These are phyloP conservation scores for Fusarium piperis DNA, from an alignment of 2,329 filamentous ascomycete genomes.

Conservation along the genomic window DNA sequence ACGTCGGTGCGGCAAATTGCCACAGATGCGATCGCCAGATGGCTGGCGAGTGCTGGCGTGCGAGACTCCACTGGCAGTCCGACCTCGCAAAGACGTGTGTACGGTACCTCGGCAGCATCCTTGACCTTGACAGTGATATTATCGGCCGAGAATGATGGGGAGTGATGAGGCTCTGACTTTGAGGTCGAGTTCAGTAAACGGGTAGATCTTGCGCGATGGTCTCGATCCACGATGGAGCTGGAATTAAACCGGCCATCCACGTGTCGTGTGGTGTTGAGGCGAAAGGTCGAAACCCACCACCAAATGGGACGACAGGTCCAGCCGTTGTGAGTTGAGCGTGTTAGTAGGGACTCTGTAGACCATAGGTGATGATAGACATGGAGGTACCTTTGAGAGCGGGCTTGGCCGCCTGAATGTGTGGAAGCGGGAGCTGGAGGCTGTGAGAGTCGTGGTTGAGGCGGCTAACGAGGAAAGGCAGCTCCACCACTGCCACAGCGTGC, in stretches of 20 bases:
- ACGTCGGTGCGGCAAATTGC: constrained; percentile 17
- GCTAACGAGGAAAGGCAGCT: constrained; percentile 21
- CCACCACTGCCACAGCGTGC: constrained; percentile 3
- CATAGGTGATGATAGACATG: neutral
- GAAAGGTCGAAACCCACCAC: constrained; percentile 1
- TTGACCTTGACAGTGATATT: neutral
- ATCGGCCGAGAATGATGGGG: neutral
- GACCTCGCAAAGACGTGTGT: constrained; percentile 23
- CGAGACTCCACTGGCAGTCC: constrained; percentile 20
- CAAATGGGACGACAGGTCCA: neutral
- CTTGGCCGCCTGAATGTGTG: neutral
- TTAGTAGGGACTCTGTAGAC: neutral
- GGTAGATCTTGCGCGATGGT: neutral
- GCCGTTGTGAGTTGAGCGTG: constrained; percentile 11
- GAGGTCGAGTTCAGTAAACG: neutral
- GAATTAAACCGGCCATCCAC: constrained; percentile 11
- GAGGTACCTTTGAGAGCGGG: constrained; percentile 1
- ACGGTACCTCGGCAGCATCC: neutral
- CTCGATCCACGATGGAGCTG: neutral
- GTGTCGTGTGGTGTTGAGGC: neutral
- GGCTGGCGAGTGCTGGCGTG: constrained; percentile 7
- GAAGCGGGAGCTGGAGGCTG: constrained; percentile 13
- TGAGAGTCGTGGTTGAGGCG: constrained; percentile 24
- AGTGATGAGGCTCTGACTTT: neutral
- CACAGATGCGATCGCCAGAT: constrained; percentile 11